A percentile compares a stretch with the other conserved stretches of the same genome.
Evolutionary conservation across 1,284 basidiomycete species (phyloP).

Genomic region (Coriolopsis trogii): DNA sequence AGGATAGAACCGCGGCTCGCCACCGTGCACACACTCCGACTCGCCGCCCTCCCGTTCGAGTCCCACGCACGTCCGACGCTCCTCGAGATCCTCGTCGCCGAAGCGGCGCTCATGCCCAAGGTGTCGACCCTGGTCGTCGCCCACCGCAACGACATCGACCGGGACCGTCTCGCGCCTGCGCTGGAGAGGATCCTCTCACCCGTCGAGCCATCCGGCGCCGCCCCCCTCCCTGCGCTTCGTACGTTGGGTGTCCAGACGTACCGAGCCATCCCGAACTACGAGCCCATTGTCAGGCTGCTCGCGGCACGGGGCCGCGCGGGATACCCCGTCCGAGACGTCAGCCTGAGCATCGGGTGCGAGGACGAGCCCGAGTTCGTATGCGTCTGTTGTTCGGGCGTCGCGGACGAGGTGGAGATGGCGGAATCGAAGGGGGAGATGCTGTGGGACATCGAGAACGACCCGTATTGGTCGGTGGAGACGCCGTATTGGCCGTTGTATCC

Average conservation of each 20-base stretch:
- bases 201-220: not conserved
- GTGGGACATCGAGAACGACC: not conserved
- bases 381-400: not conserved
- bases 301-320: not conserved
- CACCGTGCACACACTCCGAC: not conserved
- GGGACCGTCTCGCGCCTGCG: not conserved
- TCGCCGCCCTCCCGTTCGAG: not conserved
- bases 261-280: not conserved
- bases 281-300: not conserved
- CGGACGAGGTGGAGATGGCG: not conserved
- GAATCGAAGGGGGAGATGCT: not conserved
- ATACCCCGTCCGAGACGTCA: not conserved
- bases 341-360: not conserved
- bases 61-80: not conserved
- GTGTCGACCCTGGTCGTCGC: not conserved
- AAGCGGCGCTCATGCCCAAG: not conserved
- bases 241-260: not conserved
- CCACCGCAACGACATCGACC: not conserved
- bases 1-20: not conserved
- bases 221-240: not conserved
- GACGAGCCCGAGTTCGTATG: not conserved
- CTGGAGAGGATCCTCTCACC: not conserved
- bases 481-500: not conserved
- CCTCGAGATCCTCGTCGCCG: not conserved
- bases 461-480: not conserved